Evolutionary conservation across 1,139 yeast genomes (phyloP), one percentile per base, ranked within the genome.

Genomic region (Zygoascus sp.): DNA sequence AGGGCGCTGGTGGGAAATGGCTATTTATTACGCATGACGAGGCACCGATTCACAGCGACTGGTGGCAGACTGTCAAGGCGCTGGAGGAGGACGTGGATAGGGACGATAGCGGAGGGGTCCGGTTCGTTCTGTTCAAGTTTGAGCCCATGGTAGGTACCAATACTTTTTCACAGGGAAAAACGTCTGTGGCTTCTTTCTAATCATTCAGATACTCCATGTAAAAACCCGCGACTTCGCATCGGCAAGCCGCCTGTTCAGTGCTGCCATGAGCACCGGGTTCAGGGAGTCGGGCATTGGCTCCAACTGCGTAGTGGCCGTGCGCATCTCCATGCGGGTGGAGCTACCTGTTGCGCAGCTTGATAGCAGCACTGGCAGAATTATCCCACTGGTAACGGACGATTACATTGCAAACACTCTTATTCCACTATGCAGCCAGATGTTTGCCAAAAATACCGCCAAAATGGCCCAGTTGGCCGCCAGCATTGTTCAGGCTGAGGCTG

Each of bases 251-350:
- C 64, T 88, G 13, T 85, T 81, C 55, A 76, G 81, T 28, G 67
- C 77, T 0, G 95, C 95, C 0, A 83, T 87, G 89, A 74, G 76
- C 8, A 81, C 92, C 64, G 96, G 96, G 6, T 88, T 83, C 59
- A 71, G 96, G 58, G 96, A 87, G 63, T 76, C 87, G 32, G 96
- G 96, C 0, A 85, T 87, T 44, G 94, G 95, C 3, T 75, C 81
- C 36, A 85, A 85, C 57, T 76, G 80, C 57, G 71, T 82, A n/a
- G 95, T 86, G 3, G 95, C 87, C 0, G 80, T 86, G 19, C 70
- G 95, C 53, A 83, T 79, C 4, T 79, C 85, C 11, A 80, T 86
- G 49, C 77, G 78, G 55, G 64, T 86, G 25, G 95, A 86, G 62
- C 71, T 81, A 0, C 95, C 95, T 0, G 75, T 86, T 30, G 95